These are phyloP conservation scores for Teratosphaeria nubilosa DNA, from an alignment of 2,329 filamentous ascomycete species.

Conservation along the genomic window DNA sequence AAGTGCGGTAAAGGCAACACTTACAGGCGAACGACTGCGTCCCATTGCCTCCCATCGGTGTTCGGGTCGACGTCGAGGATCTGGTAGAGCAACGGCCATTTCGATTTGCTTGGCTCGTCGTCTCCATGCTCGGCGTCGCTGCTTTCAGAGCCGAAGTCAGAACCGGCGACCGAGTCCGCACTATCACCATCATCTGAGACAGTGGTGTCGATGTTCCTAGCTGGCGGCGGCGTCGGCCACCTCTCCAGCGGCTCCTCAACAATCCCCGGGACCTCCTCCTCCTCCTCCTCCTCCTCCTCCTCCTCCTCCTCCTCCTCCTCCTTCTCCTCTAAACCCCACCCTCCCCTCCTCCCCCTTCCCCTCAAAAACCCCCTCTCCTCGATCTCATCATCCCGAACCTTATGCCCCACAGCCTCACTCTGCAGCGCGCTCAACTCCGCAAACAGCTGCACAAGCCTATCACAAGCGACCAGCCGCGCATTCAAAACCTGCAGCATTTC, in stretches of 20 bases:
- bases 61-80: slow-evolving; percentile 17
- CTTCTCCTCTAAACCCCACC: background rate
- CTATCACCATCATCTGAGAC: background rate
- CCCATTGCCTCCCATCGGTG: slow-evolving; percentile 1
- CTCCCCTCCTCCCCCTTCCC: too few species aligned
- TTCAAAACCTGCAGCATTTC: slow-evolving; percentile 16
- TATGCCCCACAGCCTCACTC: slow-evolving; percentile 1
- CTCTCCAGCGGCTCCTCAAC: background rate
- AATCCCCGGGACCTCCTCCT: background rate
- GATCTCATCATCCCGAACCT: background rate
- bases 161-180: background rate
- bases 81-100: slow-evolving; percentile 14
- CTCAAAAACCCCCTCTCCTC: slow-evolving; percentile 2
- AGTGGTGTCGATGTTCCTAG: background rate
- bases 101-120: background rate
- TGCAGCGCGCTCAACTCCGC: slow-evolving; percentile 14
- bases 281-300: background rate
- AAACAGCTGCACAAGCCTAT: slow-evolving; percentile 12
- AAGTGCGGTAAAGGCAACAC: background rate
- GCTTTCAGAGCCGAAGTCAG: background rate
- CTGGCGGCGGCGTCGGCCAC: background rate
- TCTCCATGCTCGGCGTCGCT: slow-evolving; percentile 7
- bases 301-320: background rate
- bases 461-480: slow-evolving; percentile 13
- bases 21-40: slow-evolving; percentile 3